These are phyloP conservation scores for Hibiscus syriacus DNA, from an alignment of 345 rosid species.

Conservation along the genomic window DNA sequence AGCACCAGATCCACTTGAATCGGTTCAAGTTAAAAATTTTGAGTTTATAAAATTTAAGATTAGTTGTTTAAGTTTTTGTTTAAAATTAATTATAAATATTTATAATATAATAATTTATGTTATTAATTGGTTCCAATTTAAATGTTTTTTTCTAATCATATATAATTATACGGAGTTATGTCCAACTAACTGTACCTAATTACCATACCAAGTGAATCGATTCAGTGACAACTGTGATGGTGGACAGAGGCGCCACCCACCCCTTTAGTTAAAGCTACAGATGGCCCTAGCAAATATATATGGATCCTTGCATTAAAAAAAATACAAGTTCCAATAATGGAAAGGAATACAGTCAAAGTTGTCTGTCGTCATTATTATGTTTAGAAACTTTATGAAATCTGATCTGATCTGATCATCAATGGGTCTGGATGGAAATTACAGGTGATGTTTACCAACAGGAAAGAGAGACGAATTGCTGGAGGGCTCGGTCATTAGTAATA, in stretches of 20 bases:
- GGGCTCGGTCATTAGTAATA: constrained; percentile 56
- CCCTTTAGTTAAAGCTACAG: not conserved
- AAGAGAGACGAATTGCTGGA: constrained; percentile 81
- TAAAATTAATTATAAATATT: no score
- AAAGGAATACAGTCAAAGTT: not conserved
- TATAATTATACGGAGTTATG: no score
- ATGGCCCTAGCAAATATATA: not conserved
- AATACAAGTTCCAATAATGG: not conserved
- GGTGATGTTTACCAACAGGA: constrained; percentile 86
- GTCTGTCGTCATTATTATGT: not conserved
- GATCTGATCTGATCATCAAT: not conserved
- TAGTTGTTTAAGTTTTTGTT: no score
- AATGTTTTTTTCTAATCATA: no score
- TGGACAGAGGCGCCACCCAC: not conserved
- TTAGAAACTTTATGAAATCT: not conserved
- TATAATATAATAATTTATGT: no score
- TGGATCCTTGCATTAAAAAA: not conserved
- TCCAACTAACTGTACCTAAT: not conserved
- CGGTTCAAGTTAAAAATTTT: no score
- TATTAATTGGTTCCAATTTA: no score
- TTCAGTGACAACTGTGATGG: not conserved
- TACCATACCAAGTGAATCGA: not conserved
- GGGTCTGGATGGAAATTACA: constrained; percentile 16
- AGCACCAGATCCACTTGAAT: no score
- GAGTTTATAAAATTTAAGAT: no score